Evolutionary conservation across 352 stramenopile species (phyloP), one percentile per base, ranked within the genome.

Genomic region (Phytophthora litchii): DNA sequence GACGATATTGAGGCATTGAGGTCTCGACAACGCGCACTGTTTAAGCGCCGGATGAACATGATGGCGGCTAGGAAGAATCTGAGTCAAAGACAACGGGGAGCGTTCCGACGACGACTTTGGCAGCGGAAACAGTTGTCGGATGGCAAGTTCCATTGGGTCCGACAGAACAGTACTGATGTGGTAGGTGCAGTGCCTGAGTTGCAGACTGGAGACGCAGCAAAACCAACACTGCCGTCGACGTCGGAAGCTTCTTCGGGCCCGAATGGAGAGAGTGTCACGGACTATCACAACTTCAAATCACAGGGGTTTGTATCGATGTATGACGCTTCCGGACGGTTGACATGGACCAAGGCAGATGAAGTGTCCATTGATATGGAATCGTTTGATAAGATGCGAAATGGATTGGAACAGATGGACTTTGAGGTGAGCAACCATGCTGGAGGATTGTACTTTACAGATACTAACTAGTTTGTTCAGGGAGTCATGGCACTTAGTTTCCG

Each of bases 401-500:
- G 61, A 12, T 36, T 70, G 4, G 69, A 90, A 49, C 49, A 72
- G 8, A 61, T 88, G 38, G 83, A 92, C 62, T 76, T 89, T 42
- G 83, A 92, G 58, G 73, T 82, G 29, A 23, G 53, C 7, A 52
- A 14, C n/a, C 44, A n/a, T 29, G 19, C 13, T 25, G n/a, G 11
- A 3, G 16, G 12, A 35, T 10, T 34, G 17, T 12, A n/a, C 16
- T 17, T 20, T 41, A 23, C 23, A 31, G 25, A 14, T 49, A 25
- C 23, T 37, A 25, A 38, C 16, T 29, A 10, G 13, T 49, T 20
- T 49, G n/a, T n/a, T 13, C 13, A 82, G 64, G 83, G 83, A 32
- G 78, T 91, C 50, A 92, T 91, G 80, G 83, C 83, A 25, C 70
- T 92, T 46, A 69, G 83, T 19, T 92, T 92, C 43, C 80, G 76